phyloP scores from a whole-genome alignment of 768 basidiomycete genomes.

The Suillus alpinus region DNA sequence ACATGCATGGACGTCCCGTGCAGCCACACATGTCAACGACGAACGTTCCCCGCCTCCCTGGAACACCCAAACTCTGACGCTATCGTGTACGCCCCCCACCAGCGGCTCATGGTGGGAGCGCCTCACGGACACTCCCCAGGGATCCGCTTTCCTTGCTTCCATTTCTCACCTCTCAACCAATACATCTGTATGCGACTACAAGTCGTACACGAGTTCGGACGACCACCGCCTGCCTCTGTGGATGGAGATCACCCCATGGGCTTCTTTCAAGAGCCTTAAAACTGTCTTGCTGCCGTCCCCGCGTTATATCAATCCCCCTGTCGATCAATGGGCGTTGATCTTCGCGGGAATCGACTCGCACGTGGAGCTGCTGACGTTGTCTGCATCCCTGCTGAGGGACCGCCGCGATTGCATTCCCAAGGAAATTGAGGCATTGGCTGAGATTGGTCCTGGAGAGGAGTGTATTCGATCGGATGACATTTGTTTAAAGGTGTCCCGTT shows the following conservation, averaged over 20 bases:
- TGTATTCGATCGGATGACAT: background rate
- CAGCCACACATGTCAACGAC: background rate
- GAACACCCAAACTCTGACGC: slow-evolving; percentile 21
- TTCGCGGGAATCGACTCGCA: background rate
- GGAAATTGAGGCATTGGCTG: background rate
- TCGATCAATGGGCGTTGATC: background rate
- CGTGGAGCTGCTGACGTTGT: background rate
- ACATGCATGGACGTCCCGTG: slow-evolving; percentile 1
- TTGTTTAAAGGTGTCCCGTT: background rate
- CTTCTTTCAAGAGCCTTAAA: slow-evolving; percentile 27
- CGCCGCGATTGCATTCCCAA: background rate
- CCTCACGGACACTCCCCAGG: slow-evolving; percentile 28
- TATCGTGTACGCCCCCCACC: slow-evolving; percentile 33
- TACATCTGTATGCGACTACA: background rate
- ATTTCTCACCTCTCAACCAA: slow-evolving; percentile 28
- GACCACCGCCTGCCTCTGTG: slow-evolving; percentile 13
- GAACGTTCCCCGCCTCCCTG: slow-evolving; percentile 26
- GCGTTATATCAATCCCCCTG: background rate
- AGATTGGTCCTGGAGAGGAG: background rate
- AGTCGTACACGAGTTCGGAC: background rate
- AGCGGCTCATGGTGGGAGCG: slow-evolving; percentile 26
- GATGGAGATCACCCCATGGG: slow-evolving; percentile 27
- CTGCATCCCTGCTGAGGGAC: background rate
- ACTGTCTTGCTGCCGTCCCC: background rate
- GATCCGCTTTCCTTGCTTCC: slow-evolving; percentile 32